Evolutionary conservation across 1,284 basidiomycete genomes (phyloP).

Genomic region (Sparassis latifolia): DNA sequence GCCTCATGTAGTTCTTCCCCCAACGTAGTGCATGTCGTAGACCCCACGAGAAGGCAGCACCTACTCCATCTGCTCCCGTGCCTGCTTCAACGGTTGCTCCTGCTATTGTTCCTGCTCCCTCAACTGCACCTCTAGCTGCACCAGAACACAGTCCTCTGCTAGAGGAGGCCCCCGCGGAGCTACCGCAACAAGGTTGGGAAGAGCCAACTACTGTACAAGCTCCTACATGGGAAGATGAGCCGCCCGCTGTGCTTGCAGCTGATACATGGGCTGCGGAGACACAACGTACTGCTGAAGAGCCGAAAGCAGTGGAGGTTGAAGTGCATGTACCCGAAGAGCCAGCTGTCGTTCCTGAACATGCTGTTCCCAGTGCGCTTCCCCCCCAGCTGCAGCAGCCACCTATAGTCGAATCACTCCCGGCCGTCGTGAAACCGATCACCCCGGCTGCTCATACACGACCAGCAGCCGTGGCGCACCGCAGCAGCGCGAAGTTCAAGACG

Average conservation of each 20-base stretch:
- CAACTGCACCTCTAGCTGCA: conserved; percentile 16
- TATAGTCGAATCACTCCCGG: conserved; percentile 23
- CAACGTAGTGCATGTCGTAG: conserved; percentile 20
- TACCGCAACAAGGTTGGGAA: conserved; percentile 45
- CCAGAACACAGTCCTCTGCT: conserved; percentile 23
- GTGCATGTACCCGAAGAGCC: conserved; percentile 26
- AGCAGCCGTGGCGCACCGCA: conserved; percentile 44
- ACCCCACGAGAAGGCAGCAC: conserved; percentile 48
- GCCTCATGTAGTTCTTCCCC: not conserved
- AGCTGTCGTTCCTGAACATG: conserved; percentile 22
- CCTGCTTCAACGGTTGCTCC: conserved; percentile 22
- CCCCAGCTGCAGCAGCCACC: conserved; percentile 22
- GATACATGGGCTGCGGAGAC: conserved; percentile 9
- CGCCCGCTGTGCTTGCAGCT: conserved; percentile 30
- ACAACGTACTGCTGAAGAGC: conserved; percentile 27
- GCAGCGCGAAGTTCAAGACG: conserved; percentile 55
- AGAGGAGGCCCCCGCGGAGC: conserved; percentile 30
- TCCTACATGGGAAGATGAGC: conserved; percentile 72
- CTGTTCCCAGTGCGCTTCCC: conserved; percentile 25
- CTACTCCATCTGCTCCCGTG: conserved; percentile 20
- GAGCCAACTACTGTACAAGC: conserved; percentile 68
- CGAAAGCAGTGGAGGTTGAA: conserved; percentile 20
- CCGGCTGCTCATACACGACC: conserved; percentile 37
- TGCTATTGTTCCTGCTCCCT: conserved; percentile 20
- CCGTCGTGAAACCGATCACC: conserved; percentile 29